A percentile compares a stretch with the other conserved stretches of the same genome.
Conservation (phyloP, 257 asterid genomes). For the Solanum clarkiae region DNA sequence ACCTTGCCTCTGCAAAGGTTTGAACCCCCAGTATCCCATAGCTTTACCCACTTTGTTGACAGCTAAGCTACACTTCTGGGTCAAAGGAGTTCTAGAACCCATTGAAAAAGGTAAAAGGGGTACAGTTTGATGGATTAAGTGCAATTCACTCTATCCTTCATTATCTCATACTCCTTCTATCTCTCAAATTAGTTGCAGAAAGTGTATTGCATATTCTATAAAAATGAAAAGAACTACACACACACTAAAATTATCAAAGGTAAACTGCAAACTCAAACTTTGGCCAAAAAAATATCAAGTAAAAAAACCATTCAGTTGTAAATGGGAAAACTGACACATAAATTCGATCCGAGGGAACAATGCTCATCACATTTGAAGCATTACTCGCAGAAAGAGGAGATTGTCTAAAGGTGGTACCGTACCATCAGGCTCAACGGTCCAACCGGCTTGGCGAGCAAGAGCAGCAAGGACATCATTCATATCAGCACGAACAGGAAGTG, state of each 20-base stretch:
- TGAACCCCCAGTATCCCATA: neutral
- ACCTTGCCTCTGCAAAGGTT: neutral
- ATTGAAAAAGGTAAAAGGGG: neutral
- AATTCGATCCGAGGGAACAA: neutral
- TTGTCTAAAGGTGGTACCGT: slow-evolving; percentile 40
- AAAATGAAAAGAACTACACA: neutral
- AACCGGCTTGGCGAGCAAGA: slow-evolving; percentile 67
- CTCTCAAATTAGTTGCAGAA: neutral
- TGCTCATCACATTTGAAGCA: slow-evolving; percentile 32
- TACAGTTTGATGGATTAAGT: neutral
- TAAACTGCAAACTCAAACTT: neutral
- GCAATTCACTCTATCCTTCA: neutral
- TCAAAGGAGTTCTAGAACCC: neutral
- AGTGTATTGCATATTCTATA: neutral
- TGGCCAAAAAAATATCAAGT: neutral
- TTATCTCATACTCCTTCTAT: neutral
- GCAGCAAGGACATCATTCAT: slow-evolving; percentile 79
- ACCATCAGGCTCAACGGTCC: slow-evolving; percentile 57
- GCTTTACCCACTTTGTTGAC: neutral
- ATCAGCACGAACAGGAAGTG: slow-evolving; percentile 65
- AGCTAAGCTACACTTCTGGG: neutral
- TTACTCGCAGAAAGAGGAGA: slow-evolving; percentile 21
- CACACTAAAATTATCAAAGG: neutral
- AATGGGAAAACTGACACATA: neutral
- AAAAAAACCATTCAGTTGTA: neutral